phyloP scores from a whole-genome alignment of 768 basidiomycete genomes.

The Polyporus arcularius region DNA sequence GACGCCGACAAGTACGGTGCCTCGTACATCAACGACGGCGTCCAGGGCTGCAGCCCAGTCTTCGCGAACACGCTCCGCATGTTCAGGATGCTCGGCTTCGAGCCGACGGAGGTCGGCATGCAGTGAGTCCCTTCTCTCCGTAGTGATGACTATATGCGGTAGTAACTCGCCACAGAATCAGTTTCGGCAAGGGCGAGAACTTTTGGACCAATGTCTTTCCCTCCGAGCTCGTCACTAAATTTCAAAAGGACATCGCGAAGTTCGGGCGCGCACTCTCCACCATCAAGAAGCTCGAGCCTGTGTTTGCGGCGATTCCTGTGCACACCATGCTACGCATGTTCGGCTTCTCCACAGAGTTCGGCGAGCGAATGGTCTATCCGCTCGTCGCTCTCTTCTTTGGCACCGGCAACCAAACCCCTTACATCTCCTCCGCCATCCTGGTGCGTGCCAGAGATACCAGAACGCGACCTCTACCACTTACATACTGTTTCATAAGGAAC shows the following conservation, averaged over 20 bases:
- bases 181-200: slow-evolving; percentile 36
- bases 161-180: slow-evolving; percentile 23
- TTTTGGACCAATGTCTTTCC: slow-evolving; percentile 45
- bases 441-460: slow-evolving; percentile 9
- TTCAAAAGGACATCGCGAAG: slow-evolving; percentile 33
- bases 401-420: slow-evolving; percentile 41
- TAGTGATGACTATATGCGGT: background rate
- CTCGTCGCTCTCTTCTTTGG: slow-evolving; percentile 38
- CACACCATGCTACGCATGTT: slow-evolving; percentile 37
- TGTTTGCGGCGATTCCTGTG: slow-evolving; percentile 36
- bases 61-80: slow-evolving; percentile 38
- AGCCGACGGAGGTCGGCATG: slow-evolving; percentile 35
- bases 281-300: slow-evolving; percentile 34
- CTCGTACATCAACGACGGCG: slow-evolving; percentile 39
- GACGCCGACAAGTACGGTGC: slow-evolving; percentile 34
- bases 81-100: slow-evolving; percentile 36
- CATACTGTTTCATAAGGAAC: slow-evolving; percentile 23
- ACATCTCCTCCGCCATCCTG: slow-evolving; percentile 36
- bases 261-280: slow-evolving; percentile 34
- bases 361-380: slow-evolving; percentile 39
- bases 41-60: slow-evolving; percentile 37
- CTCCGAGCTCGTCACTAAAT: slow-evolving; percentile 30
- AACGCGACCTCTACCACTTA: background rate
- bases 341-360: slow-evolving; percentile 37
- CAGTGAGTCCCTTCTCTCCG: slow-evolving; percentile 23